Percentiles rank a stretch among this genome's conserved stretches.
phyloP scores from a whole-genome alignment of 2,329 filamentous ascomycete genomes.

The Teratosphaeria gauchensis region DNA sequence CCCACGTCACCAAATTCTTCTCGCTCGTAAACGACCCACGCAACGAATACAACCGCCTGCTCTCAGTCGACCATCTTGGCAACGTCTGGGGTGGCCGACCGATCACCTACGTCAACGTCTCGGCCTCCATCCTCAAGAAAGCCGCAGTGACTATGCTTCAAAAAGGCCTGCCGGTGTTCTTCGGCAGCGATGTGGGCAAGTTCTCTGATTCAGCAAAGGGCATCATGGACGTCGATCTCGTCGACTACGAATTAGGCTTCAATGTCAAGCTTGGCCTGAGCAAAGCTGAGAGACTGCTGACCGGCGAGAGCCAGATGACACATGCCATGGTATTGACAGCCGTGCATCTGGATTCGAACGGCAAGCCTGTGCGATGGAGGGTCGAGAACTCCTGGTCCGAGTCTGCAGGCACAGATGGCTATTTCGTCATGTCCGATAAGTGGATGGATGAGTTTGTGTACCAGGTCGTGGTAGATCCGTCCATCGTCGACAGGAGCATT shows the following conservation, averaged over 20 bases:
- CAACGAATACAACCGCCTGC: conserved; percentile 59
- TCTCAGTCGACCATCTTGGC: conserved; percentile 69
- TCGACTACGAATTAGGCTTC: conserved; percentile 72
- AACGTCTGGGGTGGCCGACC: conserved; percentile 70
- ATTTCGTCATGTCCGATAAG: conserved; percentile 79
- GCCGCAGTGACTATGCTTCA: conserved; percentile 69
- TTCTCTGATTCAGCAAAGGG: conserved; percentile 59
- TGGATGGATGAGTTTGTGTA: conserved; percentile 62
- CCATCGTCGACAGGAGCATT: conserved; percentile 49
- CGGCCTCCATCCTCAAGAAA: conserved; percentile 61
- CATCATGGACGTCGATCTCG: conserved; percentile 70
- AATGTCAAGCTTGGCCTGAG: conserved; percentile 62
- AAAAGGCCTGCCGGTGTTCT: conserved; percentile 73
- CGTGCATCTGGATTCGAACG: conserved; percentile 63
- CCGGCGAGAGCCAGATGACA: conserved; percentile 74
- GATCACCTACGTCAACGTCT: conserved; percentile 75
- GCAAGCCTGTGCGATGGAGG: conserved; percentile 64
- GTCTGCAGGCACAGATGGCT: conserved; percentile 60
- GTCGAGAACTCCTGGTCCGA: conserved; percentile 83
- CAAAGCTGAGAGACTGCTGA: conserved; percentile 65
- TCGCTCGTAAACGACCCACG: conserved; percentile 80
- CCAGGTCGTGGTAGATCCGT: conserved; percentile 73
- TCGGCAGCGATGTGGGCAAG: conserved; percentile 80
- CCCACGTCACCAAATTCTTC: conserved; percentile 59
- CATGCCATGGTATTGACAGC: conserved; percentile 88